Evolutionary conservation across 352 stramenopile species (phyloP).

Genomic region (Phytophthora palmivora): DNA sequence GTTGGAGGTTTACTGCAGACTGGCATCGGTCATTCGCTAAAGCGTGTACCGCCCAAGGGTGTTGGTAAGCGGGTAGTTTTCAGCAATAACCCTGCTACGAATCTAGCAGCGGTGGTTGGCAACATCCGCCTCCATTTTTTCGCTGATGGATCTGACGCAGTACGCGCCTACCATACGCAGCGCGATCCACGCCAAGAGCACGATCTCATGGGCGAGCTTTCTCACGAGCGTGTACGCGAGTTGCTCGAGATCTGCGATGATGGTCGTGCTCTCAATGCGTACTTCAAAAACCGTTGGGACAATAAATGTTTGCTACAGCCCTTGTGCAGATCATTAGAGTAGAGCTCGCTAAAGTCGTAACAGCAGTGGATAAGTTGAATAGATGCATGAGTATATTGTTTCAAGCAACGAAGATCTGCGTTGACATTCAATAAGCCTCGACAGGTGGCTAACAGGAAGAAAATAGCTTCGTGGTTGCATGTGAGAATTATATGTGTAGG

Average conservation of each 20-base stretch:
- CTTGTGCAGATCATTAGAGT: constrained; percentile 3
- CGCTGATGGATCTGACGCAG: constrained; percentile 50
- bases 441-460: no score
- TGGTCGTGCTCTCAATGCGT: constrained; percentile 48
- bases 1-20: constrained; percentile 60
- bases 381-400: background rate
- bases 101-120: constrained; percentile 60
- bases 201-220: constrained; percentile 54
- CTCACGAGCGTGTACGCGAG: constrained; percentile 32
- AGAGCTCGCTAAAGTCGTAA: background rate
- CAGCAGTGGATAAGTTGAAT: background rate
- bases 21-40: constrained; percentile 64
- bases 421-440: no score
- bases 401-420: no score
- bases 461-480: no score
- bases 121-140: constrained; percentile 67
- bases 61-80: constrained; percentile 45
- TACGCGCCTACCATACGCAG: constrained; percentile 58
- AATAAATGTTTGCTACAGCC: constrained; percentile 49
- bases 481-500: no score
- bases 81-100: constrained; percentile 64
- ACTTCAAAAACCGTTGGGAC: constrained; percentile 61
- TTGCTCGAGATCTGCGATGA: constrained; percentile 49
- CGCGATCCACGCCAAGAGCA: constrained; percentile 48
- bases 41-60: constrained; percentile 46